Conservation (phyloP, 768 basidiomycete genomes). For the Jaapia argillacea region DNA sequence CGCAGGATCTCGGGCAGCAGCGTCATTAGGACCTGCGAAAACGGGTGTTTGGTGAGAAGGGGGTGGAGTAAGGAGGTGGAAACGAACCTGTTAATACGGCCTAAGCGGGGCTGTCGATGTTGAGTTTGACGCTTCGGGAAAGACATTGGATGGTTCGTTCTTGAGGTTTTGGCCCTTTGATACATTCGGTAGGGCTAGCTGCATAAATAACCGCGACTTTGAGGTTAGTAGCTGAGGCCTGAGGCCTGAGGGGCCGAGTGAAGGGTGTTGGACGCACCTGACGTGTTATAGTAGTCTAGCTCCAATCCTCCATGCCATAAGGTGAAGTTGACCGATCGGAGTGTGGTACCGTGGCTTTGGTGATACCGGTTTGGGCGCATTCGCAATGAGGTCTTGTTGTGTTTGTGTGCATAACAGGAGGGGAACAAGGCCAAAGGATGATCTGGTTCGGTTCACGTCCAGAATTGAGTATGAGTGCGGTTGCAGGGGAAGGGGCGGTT, state of each 20-base stretch:
- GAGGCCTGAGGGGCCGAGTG: not conserved
- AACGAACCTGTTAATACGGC: slow-evolving; percentile 89
- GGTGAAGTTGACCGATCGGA: slow-evolving; percentile 82
- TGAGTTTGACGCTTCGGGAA: slow-evolving; percentile 94
- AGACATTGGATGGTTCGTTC: slow-evolving; percentile 81
- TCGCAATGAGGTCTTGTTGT: no score
- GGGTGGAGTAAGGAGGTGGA: not conserved
- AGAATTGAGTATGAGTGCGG: no score
- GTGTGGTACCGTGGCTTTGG: slow-evolving; percentile 96
- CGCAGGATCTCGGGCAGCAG: slow-evolving; percentile 94
- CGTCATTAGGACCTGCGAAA: slow-evolving; percentile 82
- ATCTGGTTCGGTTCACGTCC: no score
- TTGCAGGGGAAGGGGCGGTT: no score
- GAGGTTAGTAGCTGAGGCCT: no score
- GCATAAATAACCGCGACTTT: no score
- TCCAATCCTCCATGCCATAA: slow-evolving; percentile 63
- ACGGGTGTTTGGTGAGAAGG: no score
- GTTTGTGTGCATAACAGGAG: no score
- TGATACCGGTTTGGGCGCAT: slow-evolving; percentile 93
- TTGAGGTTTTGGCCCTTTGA: slow-evolving; percentile 88
- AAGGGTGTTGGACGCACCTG: no score
- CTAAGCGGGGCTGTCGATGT: slow-evolving; percentile 99
- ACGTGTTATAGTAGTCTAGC: slow-evolving; percentile 93
- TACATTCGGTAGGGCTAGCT: slow-evolving; percentile 88
- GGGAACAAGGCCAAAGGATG: no score